A percentile compares a stretch with the other conserved stretches of the same genome.
These are phyloP conservation scores for Xylariales sp. DNA, from an alignment of 2,329 filamentous ascomycete species.

Conservation along the genomic window DNA sequence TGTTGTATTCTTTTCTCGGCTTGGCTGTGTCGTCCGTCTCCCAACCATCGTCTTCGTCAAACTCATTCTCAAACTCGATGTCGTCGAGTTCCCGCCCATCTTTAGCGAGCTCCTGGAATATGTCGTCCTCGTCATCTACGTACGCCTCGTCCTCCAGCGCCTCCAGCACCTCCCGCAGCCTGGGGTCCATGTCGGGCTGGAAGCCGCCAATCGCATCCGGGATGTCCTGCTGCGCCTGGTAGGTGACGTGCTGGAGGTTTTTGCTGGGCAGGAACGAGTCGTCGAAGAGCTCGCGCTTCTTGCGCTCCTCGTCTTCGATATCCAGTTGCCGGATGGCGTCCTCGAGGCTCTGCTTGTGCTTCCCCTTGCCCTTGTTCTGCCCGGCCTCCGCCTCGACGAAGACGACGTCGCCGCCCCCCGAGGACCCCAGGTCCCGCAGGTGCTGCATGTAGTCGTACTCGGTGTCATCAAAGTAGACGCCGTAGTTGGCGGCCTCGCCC, in stretches of 20 bases:
- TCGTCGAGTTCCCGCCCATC: constrained; percentile 80
- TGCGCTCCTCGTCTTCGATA: constrained; percentile 58
- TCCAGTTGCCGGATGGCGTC: constrained; percentile 79
- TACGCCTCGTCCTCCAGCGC: constrained; percentile 96
- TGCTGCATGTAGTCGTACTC: constrained; percentile 99
- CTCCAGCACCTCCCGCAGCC: constrained; percentile 89
- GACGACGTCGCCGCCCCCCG: constrained; percentile 75
- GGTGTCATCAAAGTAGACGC: constrained; percentile 94
- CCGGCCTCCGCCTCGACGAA: constrained; percentile 77
- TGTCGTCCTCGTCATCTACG: constrained; percentile 79
- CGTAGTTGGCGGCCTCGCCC: constrained; percentile 93
- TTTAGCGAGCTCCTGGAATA: constrained; percentile 80
- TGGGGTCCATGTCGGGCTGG: constrained; percentile 97
- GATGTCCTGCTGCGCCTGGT: constrained; percentile 92
- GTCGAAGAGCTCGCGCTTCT: constrained; percentile 71
- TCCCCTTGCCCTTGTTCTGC: constrained; percentile 74
- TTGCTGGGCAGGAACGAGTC: constrained; percentile 82
- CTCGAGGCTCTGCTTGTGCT: constrained; percentile 81
- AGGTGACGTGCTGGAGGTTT: constrained; percentile 79
- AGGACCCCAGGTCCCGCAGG: constrained; percentile 83
- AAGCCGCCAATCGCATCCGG: constrained; percentile 93
- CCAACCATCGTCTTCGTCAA: constrained; percentile 85
- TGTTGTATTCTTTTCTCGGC: constrained; percentile 69
- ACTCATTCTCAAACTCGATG: constrained; percentile 79
- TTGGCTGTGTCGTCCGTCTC: constrained; percentile 93